Evolutionary conservation across 805 yeast genomes (phyloP).

Genomic region (Metschnikowia similis): DNA sequence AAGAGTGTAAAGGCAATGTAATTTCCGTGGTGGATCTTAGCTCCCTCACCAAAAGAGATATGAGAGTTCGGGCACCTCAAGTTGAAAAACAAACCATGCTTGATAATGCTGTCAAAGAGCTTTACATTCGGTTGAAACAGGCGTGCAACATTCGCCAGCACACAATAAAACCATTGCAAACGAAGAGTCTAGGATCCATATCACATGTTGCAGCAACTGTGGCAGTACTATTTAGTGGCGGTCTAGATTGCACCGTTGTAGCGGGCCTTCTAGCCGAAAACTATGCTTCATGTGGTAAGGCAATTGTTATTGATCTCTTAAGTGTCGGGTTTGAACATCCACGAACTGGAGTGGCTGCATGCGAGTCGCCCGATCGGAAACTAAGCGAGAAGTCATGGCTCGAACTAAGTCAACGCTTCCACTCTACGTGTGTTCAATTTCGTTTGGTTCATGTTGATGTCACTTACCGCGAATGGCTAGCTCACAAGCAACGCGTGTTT

Average conservation of each 20-base stretch:
- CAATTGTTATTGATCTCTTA: constrained; percentile 55
- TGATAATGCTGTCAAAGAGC: background rate
- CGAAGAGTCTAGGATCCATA: background rate
- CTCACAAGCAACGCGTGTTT: constrained; percentile 48
- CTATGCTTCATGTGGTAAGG: constrained; percentile 14
- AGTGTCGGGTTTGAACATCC: constrained; percentile 93
- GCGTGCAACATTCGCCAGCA: constrained; percentile 50
- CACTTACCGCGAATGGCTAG: constrained; percentile 59
- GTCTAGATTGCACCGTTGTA: constrained; percentile 84
- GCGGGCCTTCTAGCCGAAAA: constrained; percentile 46
- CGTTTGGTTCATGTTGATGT: constrained; percentile 69
- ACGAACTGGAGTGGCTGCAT: constrained; percentile 56
- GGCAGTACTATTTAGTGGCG: constrained; percentile 86
- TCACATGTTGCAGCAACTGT: constrained; percentile 17
- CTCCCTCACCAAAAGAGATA: background rate
- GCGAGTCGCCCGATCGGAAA: constrained; percentile 80
- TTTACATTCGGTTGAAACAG: constrained; percentile 23
- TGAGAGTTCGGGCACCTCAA: background rate
- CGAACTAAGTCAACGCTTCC: constrained; percentile 44
- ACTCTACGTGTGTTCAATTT: constrained; percentile 31
- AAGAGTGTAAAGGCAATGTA: constrained; percentile 54
- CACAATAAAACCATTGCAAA: constrained; percentile 39
- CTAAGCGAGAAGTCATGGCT: constrained; percentile 64
- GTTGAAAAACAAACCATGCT: background rate
- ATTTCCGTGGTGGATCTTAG: constrained; percentile 42